A percentile compares a stretch with the other conserved stretches of the same genome.
phyloP scores from a whole-genome alignment of 306 rosid genomes.

The Notholithocarpus densiflorus region DNA sequence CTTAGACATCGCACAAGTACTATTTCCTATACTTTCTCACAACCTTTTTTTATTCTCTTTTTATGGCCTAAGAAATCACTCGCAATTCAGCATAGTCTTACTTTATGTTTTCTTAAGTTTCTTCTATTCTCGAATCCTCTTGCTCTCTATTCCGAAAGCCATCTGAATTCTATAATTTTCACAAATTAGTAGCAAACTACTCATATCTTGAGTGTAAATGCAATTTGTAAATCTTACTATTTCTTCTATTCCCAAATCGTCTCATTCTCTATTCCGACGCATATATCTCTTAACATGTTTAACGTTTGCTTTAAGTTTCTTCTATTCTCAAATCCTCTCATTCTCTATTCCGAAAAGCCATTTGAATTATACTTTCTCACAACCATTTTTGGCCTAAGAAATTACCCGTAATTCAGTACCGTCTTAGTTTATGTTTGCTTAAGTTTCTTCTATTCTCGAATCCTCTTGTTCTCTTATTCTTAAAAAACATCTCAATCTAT shows the following conservation, averaged over 20 bases:
- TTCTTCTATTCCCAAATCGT: no score
- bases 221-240: not conserved
- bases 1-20: not conserved
- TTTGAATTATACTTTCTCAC: not conserved
- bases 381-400: not conserved
- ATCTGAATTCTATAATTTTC: not conserved
- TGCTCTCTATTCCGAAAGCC: not conserved
- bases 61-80: no score
- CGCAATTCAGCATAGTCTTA: no score
- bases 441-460: not conserved
- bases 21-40: not conserved
- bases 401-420: no score
- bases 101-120: no score
- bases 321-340: no score
- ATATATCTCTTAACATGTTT: no score
- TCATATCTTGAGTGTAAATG: not conserved
- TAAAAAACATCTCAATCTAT: not conserved
- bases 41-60: not conserved
- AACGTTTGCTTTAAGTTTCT: no score
- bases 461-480: not conserved
- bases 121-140: not conserved
- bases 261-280: no score
- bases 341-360: no score
- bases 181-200: no score
- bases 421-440: no score